Evolutionary conservation across 2,329 filamentous ascomycete species (phyloP), one percentile per base, ranked within the genome.

Genomic region (Arthrobotrys sinensis): DNA sequence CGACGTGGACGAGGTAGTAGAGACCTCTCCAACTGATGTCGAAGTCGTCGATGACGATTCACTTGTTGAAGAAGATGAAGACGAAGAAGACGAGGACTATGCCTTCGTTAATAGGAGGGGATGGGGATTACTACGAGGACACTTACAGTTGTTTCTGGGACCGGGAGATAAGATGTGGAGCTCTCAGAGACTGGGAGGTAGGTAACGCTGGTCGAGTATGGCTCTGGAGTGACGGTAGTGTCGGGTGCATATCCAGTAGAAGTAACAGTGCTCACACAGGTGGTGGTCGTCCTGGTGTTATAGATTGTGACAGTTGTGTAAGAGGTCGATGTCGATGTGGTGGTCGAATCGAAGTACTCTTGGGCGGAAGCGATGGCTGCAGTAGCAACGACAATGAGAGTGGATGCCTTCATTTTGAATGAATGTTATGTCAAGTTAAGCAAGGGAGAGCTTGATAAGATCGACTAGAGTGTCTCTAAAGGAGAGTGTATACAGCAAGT

Each of bases 341-440:
- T 71, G 40, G 73, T 77, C 57, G 66, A 62, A 52, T 77, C 73
- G 52, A 57, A 69, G 36, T 77, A 77, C 40, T 71, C 73, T 50
- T 77, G 52, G 19, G 73, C 73, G 24, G 73, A 77, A 63, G 50
- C 73, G 14, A 77, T 24, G 21, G 66, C 66, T 10, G 73, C 73
- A 48, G 60, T 34, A 32, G 73, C 73, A 63, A 66, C 73, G 14
- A 77, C 8, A 62, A 67, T 66, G 73, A 77, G 57, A 77, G 73
- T 70, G 19, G 73, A 66, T 45, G 73, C 48, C 73, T 77, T 77
- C 73, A 77, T 77, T 71, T 70, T 77, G 73, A 77, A 77, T 77
- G 73, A 77, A 57, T 67, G 73, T 63, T 76, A 19, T 36, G 48
- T 28, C 10, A 40, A 65, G 40, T 14, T 38, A 57, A 43, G 24